A percentile compares a stretch with the other conserved stretches of the same genome.
phyloP scores from a whole-genome alignment of 768 basidiomycete species.

The Mycena olivaceomarginata region DNA sequence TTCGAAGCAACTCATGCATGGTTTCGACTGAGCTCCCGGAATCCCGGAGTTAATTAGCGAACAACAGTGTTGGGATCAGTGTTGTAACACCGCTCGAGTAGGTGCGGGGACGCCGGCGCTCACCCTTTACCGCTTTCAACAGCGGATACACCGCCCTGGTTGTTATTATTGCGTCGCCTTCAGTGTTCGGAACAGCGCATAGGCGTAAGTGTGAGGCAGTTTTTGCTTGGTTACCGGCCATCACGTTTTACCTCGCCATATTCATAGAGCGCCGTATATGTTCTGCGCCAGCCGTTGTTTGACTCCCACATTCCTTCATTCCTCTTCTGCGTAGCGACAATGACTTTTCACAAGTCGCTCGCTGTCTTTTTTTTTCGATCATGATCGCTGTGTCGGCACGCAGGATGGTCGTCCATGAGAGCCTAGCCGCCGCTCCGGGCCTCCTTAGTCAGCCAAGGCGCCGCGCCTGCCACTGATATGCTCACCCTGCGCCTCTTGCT shows the following conservation, averaged over 20 bases:
- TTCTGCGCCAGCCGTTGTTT: neutral
- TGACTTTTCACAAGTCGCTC: neutral
- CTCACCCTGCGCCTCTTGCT: conserved; percentile 17
- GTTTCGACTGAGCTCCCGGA: neutral
- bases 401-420: neutral
- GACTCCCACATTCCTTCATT: neutral
- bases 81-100: neutral
- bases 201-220: neutral
- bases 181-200: neutral
- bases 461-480: conserved; percentile 17
- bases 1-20: no score
- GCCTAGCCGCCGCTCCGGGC: neutral
- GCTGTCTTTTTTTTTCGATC: neutral
- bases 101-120: neutral
- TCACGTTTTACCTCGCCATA: neutral
- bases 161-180: neutral
- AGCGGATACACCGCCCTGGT: neutral
- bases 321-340: neutral
- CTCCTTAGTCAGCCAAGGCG: neutral
- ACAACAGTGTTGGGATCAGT: neutral
- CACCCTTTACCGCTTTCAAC: neutral
- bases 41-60: neutral
- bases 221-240: neutral
- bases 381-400: neutral
- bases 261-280: neutral